Percentiles rank a stretch among this genome's conserved stretches.
Conservation (phyloP, 1,139 yeast genomes). For the Pichia sp. region DNA sequence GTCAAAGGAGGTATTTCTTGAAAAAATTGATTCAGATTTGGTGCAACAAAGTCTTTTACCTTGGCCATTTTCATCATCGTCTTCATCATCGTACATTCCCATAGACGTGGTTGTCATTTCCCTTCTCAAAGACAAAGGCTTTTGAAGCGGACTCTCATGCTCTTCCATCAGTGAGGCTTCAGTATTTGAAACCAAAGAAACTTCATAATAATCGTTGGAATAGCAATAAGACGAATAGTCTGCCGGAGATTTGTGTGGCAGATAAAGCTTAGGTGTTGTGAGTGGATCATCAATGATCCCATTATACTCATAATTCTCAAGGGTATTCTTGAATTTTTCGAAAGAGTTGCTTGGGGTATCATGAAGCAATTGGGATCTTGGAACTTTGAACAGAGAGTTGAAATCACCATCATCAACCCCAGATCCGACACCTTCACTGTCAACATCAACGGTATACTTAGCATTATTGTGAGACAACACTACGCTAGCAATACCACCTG, state of each 20-base stretch:
- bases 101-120: background rate
- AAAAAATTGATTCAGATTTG: background rate
- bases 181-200: background rate
- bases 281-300: background rate
- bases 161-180: background rate
- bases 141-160: background rate
- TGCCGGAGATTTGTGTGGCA: background rate
- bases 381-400: background rate
- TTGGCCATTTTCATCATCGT: background rate
- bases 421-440: background rate
- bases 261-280: background rate
- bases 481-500: background rate
- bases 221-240: conserved; percentile 1
- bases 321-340: background rate
- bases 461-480: background rate
- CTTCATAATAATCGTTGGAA: conserved; percentile 5
- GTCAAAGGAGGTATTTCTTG: conserved; percentile 3
- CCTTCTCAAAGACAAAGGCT: background rate
- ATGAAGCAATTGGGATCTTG: background rate
- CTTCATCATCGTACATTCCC: background rate
- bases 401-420: background rate
- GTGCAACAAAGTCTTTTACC: background rate
- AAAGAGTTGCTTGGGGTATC: background rate
- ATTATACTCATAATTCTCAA: background rate
- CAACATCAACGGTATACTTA: background rate